Percentiles rank a stretch among this genome's conserved stretches.
These are phyloP conservation scores for Byssothecium circinans DNA, from an alignment of 2,329 filamentous ascomycete species.

Conservation along the genomic window DNA sequence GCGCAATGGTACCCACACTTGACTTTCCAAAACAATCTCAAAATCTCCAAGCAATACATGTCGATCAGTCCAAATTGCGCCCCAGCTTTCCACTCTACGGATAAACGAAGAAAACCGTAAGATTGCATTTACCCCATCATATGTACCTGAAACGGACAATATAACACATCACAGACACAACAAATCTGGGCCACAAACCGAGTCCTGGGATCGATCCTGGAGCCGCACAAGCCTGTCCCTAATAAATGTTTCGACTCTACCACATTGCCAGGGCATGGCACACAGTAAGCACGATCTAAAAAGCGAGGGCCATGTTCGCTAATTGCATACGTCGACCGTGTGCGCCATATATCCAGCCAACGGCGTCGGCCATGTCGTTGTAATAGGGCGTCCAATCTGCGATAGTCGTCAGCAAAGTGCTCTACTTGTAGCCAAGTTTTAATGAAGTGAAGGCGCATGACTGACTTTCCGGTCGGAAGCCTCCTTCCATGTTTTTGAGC, in stretches of 20 bases:
- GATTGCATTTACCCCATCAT: neutral
- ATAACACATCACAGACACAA: constrained; percentile 3
- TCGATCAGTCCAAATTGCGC: neutral
- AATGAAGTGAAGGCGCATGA: neutral
- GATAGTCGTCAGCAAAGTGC: constrained; percentile 1
- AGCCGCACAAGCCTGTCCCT: constrained; percentile 13
- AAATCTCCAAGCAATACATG: neutral
- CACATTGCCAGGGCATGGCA: constrained; percentile 9
- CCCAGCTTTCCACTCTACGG: constrained; percentile 7
- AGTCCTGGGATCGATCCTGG: constrained; percentile 5
- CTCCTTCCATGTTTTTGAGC: constrained; percentile 30
- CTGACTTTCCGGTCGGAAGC: constrained; percentile 32
- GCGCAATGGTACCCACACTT: neutral
- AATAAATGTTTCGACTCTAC: constrained; percentile 8
- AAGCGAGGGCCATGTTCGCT: constrained; percentile 27
- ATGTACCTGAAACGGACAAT: constrained; percentile 6
- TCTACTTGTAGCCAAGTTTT: neutral
- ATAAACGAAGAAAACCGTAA: constrained; percentile 1
- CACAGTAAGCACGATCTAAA: neutral
- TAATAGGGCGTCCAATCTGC: constrained; percentile 39
- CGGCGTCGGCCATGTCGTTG: constrained; percentile 40
- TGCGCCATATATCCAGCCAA: constrained; percentile 41
- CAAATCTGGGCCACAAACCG: neutral
- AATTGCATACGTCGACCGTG: constrained; percentile 35
- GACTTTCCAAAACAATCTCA: neutral